phyloP scores from a whole-genome alignment of 495 filamentous ascomycete species.

The Lophiotrema nucula region DNA sequence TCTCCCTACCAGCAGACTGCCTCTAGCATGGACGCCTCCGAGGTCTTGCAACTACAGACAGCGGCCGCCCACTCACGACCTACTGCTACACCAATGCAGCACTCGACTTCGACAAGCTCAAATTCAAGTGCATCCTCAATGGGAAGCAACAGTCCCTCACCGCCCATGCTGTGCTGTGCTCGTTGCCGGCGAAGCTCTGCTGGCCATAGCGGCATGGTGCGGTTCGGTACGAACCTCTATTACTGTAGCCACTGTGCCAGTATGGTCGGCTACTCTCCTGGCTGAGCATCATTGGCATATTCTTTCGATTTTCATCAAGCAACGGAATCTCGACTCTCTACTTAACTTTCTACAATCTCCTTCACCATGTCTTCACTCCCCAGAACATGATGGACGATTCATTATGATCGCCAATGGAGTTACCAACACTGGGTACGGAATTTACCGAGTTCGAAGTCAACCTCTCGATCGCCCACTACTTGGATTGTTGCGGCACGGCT shows the following conservation, averaged over 20 bases:
- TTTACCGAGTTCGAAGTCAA: too few species aligned
- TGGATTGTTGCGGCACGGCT: too few species aligned
- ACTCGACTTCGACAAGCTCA: neutral
- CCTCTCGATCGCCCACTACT: too few species aligned
- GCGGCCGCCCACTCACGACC: constrained; percentile 26
- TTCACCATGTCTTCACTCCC: too few species aligned
- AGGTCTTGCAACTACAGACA: constrained; percentile 34
- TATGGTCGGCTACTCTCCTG: constrained; percentile 29
- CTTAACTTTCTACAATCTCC: too few species aligned
- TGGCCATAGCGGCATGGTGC: constrained; percentile 18
- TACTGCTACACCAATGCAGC: constrained; percentile 19
- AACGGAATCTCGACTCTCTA: too few species aligned
- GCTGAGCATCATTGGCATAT: constrained; percentile 1
- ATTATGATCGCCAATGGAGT: too few species aligned
- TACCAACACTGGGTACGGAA: too few species aligned
- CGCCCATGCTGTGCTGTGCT: constrained; percentile 24
- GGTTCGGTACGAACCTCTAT: constrained; percentile 33
- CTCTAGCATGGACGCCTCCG: constrained; percentile 27
- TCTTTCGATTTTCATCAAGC: too few species aligned
- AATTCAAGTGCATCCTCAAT: constrained; percentile 4
- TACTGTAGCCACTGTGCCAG: constrained; percentile 35
- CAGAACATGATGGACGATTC: too few species aligned
- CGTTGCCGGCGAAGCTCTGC: constrained; percentile 29
- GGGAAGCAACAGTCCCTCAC: neutral
- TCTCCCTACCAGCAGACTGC: neutral